These are phyloP conservation scores for Haplosporangium gracile DNA, from an alignment of 192 early-diverging fungal genomes.

Conservation along the genomic window DNA sequence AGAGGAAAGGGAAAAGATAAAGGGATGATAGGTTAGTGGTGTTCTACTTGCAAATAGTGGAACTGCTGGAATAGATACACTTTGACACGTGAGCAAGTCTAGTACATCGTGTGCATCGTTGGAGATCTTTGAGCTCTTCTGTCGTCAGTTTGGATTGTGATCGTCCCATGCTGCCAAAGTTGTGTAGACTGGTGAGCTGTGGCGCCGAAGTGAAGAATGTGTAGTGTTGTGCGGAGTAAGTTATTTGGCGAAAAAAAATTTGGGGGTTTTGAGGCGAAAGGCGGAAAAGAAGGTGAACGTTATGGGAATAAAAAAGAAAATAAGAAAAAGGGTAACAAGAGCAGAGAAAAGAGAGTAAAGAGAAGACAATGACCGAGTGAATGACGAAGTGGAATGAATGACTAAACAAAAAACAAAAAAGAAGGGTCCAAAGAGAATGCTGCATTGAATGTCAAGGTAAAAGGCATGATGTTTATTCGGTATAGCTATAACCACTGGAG, in stretches of 20 bases:
- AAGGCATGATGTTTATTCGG: too few relatives aligned
- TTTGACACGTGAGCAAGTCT: neutral
- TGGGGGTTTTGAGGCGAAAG: too few relatives aligned
- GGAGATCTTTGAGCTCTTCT: slow-evolving; percentile 85
- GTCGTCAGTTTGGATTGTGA: slow-evolving; percentile 85
- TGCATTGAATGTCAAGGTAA: neutral
- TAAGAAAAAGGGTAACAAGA: neutral
- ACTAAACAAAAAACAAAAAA: neutral
- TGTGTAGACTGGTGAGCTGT: neutral
- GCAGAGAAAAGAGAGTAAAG: neutral
- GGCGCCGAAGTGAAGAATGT: neutral
- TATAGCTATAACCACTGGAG: too few relatives aligned
- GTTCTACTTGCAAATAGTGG: neutral
- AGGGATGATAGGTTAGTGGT: neutral
- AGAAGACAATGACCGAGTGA: neutral
- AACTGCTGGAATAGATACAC: neutral
- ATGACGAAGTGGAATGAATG: neutral
- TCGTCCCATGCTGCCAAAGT: slow-evolving; percentile 77
- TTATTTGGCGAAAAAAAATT: neutral
- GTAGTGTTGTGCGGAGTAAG: neutral
- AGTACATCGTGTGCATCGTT: slow-evolving; percentile 87
- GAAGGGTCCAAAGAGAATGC: neutral
- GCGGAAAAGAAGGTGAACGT: neutral
- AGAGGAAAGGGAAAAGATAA: slow-evolving; percentile 1
- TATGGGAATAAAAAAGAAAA: neutral